Percentiles rank a stretch among this genome's conserved stretches.
phyloP scores from a whole-genome alignment of 345 rosid species.

The Eutrema yunnanense region DNA sequence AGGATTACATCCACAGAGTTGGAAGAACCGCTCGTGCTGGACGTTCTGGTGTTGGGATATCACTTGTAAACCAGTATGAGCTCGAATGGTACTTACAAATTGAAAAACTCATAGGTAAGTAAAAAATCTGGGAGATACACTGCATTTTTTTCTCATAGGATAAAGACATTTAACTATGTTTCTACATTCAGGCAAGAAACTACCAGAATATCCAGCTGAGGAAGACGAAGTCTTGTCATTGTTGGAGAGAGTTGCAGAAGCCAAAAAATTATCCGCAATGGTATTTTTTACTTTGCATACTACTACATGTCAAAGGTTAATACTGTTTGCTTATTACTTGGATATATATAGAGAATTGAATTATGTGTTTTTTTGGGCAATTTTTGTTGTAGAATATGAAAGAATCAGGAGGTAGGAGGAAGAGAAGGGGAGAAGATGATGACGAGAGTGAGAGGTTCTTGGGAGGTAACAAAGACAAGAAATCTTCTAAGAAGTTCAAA shows the following conservation, averaged over 20 bases:
- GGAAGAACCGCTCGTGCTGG: conserved; percentile 99
- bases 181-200: conserved; percentile 55
- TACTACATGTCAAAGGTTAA: not conserved
- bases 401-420: conserved; percentile 46
- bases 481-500: conserved; percentile 39
- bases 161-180: not conserved
- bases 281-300: conserved; percentile 24
- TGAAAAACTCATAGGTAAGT: conserved; percentile 80
- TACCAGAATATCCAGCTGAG: conserved; percentile 63
- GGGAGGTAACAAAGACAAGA: conserved; percentile 38
- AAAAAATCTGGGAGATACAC: not conserved
- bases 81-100: conserved; percentile 88
- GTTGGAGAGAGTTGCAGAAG: conserved; percentile 59
- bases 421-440: conserved; percentile 48
- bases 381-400: conserved; percentile 48
- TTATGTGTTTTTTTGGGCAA: not conserved
- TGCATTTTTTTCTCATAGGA: not conserved
- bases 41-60: conserved; percentile 86
- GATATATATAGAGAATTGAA: not conserved
- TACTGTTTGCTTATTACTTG: not conserved
- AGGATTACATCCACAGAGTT: conserved; percentile 90
- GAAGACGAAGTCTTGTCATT: conserved; percentile 75
- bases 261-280: conserved; percentile 55
- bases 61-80: conserved; percentile 87
- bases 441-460: conserved; percentile 55